Percentiles rank a stretch among this genome's conserved stretches.
phyloP scores from a whole-genome alignment of 148 eudicot species.

The Nepenthes gracilis region DNA sequence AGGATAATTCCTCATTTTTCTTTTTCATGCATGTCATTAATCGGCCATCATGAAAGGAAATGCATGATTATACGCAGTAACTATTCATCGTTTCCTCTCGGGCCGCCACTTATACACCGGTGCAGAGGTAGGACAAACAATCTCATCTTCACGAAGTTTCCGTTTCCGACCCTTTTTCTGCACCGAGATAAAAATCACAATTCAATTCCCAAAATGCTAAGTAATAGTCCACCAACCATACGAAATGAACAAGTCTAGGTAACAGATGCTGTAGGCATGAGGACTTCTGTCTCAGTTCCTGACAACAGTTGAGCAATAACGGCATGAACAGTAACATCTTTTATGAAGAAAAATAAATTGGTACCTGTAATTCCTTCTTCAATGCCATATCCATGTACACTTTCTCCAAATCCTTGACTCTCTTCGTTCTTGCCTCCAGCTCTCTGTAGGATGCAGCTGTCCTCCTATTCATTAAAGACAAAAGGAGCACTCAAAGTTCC shows the following conservation, averaged over 20 bases:
- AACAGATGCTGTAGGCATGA: background rate
- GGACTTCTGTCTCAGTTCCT: background rate
- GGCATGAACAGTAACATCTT: background rate
- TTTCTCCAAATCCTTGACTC: constrained; percentile 55
- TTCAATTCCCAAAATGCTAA: background rate
- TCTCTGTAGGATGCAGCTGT: constrained; percentile 55
- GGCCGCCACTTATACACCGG: constrained; percentile 42
- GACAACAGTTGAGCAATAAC: background rate
- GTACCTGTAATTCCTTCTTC: constrained; percentile 91
- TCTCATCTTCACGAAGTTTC: constrained; percentile 76
- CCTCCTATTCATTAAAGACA: constrained; percentile 30
- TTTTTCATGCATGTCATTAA: too few relatives aligned
- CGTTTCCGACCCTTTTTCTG: constrained; percentile 92
- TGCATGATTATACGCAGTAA: too few relatives aligned
- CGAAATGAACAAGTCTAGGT: background rate
- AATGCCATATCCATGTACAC: constrained; percentile 64
- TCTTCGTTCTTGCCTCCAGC: constrained; percentile 59
- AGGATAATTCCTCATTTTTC: too few relatives aligned
- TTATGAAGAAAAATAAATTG: background rate
- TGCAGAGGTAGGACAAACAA: constrained; percentile 42
- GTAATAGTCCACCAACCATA: background rate
- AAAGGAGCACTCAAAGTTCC: background rate
- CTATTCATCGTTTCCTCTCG: constrained; percentile 26
- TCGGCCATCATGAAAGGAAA: too few relatives aligned
- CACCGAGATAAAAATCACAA: background rate